Percentiles rank a stretch among this genome's conserved stretches.
Conservation (phyloP, 2,329 filamentous ascomycete genomes). For the Penicillium sp. region DNA sequence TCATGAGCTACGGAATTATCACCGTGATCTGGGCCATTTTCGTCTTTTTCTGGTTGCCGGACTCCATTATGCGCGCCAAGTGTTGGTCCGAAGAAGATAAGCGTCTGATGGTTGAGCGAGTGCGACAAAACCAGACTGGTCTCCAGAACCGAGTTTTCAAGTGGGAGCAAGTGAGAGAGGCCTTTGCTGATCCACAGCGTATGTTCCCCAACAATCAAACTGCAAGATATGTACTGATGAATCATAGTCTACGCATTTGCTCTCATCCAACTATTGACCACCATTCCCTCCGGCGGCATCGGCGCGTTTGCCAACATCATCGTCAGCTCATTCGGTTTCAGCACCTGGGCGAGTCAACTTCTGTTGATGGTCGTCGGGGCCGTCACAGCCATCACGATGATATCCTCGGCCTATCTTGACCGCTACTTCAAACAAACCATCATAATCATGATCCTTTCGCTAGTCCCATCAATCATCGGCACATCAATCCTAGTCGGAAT, state of each 20-base stretch:
- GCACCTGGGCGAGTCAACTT: conserved; percentile 65
- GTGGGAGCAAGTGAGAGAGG: conserved; percentile 54
- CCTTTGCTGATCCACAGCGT: conserved; percentile 64
- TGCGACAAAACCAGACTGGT: conserved; percentile 61
- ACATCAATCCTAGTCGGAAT: conserved; percentile 64
- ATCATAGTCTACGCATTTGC: conserved; percentile 11
- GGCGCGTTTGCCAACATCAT: conserved; percentile 74
- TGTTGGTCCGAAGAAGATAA: conserved; percentile 67
- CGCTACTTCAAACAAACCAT: conserved; percentile 68
- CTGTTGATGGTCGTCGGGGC: conserved; percentile 70
- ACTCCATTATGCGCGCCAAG: conserved; percentile 69
- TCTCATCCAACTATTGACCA: conserved; percentile 66
- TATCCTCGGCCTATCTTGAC: conserved; percentile 68
- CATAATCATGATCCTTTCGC: conserved; percentile 64
- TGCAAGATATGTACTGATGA: not conserved
- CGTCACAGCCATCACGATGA: conserved; percentile 69
- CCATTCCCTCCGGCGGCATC: conserved; percentile 69
- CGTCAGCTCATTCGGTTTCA: conserved; percentile 68
- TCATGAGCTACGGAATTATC: conserved; percentile 63
- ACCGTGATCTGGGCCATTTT: conserved; percentile 61
- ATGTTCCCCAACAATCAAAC: conserved; percentile 57
- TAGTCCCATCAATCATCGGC: conserved; percentile 57
- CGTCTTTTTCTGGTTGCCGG: conserved; percentile 63
- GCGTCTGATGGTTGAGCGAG: conserved; percentile 60
- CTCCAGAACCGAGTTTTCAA: conserved; percentile 59